Evolutionary conservation across 805 yeast species (phyloP), one percentile per base, ranked within the genome.

Genomic region (Lipomyces anomalus): DNA sequence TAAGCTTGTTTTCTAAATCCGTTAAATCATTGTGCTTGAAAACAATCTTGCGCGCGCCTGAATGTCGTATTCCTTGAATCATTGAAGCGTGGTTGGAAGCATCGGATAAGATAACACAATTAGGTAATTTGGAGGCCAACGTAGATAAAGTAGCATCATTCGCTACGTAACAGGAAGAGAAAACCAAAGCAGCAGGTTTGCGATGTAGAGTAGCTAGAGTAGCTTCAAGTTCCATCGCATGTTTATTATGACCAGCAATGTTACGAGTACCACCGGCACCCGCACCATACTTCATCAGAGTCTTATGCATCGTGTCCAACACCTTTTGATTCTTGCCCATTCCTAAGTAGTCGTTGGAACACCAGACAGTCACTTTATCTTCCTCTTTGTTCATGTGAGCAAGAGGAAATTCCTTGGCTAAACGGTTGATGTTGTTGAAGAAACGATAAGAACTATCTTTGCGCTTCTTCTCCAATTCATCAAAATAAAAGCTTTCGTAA

Each of bases 211-310:
- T 80, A 18, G 98, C 97, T 40, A 87, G 62, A 59, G 86, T 89
- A 20, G 83, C 70, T 67, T 92, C 99, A 61, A 92, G 75, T 56
- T 73, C 74, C 61, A 92, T 79, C n/a, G 97, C 95, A 59, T 84
- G 90, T 48, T 70, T 67, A 67, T 92, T 92, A 67, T 92, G 98
- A 52, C 99, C 99, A 1, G 99, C 98, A 65, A 92, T 92, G 69
- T 92, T 92, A 62, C 99, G 78, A 40, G 99, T 92, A 57, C 99
- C 99, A 62, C 99, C 99, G 6, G 99, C 95, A 59, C 99, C 99
- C 3, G 95, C 84, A 59, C 99, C 99, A 64, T 92, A 92, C 69
- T 77, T 79, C 58, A 83, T 84, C 65, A 92, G 74, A 16, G 95
- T 80, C 40, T 71, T 64, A 57, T 82, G 82, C 90, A 90, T 92